phyloP scores from a whole-genome alignment of 352 stramenopile species.

The Phytophthora agathidicida region DNA sequence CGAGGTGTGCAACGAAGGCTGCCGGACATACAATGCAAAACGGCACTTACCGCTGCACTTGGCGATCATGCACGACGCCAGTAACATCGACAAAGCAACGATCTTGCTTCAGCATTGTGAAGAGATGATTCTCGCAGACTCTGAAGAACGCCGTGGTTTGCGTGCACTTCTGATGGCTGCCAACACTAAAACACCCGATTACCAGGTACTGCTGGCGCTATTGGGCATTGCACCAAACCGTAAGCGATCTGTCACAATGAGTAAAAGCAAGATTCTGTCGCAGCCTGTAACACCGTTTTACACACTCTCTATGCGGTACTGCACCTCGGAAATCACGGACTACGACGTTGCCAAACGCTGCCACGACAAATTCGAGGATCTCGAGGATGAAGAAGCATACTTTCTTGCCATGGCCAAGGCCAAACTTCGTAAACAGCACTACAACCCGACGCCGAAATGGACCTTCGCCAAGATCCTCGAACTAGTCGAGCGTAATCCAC shows the following conservation, averaged over 20 bases:
- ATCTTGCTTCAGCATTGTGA: slow-evolving; percentile 43
- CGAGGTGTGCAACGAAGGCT: slow-evolving; percentile 32
- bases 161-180: slow-evolving; percentile 52
- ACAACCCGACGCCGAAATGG: slow-evolving; percentile 59
- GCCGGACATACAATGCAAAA: slow-evolving; percentile 53
- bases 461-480: slow-evolving; percentile 52
- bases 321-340: slow-evolving; percentile 27
- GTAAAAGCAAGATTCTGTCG: slow-evolving; percentile 1
- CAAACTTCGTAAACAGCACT: slow-evolving; percentile 55
- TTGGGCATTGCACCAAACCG: slow-evolving; percentile 42
- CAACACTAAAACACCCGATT: slow-evolving; percentile 34
- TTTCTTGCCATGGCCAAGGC: slow-evolving; percentile 64
- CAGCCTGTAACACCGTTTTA: slow-evolving; percentile 51
- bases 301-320: slow-evolving; percentile 50
- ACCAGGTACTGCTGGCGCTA: slow-evolving; percentile 40
- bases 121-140: slow-evolving; percentile 34
- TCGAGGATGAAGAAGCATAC: slow-evolving; percentile 62
- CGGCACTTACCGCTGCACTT: slow-evolving; percentile 56
- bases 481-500: slow-evolving; percentile 63
- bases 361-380: slow-evolving; percentile 50
- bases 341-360: slow-evolving; percentile 30
- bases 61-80: slow-evolving; percentile 35
- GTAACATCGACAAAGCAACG: slow-evolving; percentile 24
- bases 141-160: slow-evolving; percentile 44
- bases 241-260: slow-evolving; percentile 4